phyloP scores from a whole-genome alignment of 2,329 filamentous ascomycete species.

The Exophiala viscosa region DNA sequence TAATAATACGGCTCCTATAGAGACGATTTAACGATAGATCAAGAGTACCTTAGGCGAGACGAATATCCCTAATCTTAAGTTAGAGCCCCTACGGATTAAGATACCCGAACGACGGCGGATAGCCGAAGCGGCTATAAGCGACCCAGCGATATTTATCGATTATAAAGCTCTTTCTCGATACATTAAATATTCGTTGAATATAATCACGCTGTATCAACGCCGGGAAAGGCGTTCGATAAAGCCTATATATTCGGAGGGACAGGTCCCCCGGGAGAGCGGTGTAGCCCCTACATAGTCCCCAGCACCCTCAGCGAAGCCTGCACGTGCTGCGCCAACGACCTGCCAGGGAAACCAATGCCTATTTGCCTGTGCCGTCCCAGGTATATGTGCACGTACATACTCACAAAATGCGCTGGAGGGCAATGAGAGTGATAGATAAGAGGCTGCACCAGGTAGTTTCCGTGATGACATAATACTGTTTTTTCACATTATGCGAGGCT shows the following conservation, averaged over 20 bases:
- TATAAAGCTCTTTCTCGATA: constrained; percentile 1
- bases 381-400: no score
- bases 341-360: not conserved
- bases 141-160: constrained; percentile 1
- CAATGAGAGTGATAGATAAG: no score
- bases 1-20: not conserved
- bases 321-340: not conserved
- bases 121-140: constrained; percentile 2
- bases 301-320: not conserved
- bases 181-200: constrained; percentile 5
- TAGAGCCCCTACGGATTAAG: not conserved
- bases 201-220: constrained; percentile 3
- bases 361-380: not conserved
- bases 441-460: no score
- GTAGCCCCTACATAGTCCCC: not conserved
- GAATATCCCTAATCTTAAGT: not conserved
- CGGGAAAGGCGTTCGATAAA: not conserved
- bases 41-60: not conserved
- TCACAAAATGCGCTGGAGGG: no score
- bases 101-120: constrained; percentile 6
- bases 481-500: no score
- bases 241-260: not conserved
- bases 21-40: constrained; percentile 4
- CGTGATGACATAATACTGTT: no score
- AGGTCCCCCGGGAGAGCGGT: not conserved